Evolutionary conservation across 768 basidiomycete genomes (phyloP).

Genomic region (Hygrocybe punicea): DNA sequence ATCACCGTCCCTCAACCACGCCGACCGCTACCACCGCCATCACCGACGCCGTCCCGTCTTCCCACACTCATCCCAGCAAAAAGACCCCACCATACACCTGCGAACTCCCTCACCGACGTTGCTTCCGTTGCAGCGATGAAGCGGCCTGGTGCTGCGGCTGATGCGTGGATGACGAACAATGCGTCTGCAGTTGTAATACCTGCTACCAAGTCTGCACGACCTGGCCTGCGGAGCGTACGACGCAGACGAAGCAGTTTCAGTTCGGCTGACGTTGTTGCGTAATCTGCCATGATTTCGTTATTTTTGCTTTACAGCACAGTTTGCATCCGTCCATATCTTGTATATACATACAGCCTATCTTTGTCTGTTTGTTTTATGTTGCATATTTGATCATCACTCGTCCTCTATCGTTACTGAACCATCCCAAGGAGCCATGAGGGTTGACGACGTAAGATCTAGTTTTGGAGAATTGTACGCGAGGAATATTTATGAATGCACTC

Average conservation of each 20-base stretch:
- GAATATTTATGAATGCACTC: conserved; percentile 88
- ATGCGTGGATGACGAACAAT: conserved; percentile 78
- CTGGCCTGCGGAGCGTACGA: conserved; percentile 68
- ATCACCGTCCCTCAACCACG: conserved; percentile 28
- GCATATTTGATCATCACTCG: not conserved
- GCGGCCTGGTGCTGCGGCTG: conserved; percentile 33
- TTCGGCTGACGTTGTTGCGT: conserved; percentile 80
- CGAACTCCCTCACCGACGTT: conserved; percentile 50
- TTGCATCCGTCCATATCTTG: not conserved
- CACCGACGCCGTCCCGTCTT: conserved; percentile 69
- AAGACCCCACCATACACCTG: conserved; percentile 39
- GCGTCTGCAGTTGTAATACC: conserved; percentile 67
- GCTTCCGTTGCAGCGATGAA: conserved; percentile 45
- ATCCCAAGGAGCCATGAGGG: no score
- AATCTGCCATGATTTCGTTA: conserved; percentile 15
- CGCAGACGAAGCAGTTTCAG: conserved; percentile 86
- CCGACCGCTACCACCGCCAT: conserved; percentile 26
- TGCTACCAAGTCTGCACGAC: conserved; percentile 67
- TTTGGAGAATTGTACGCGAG: not conserved
- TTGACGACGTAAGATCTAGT: no score
- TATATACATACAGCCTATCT: not conserved
- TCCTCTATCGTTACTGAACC: no score
- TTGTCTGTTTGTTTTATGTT: not conserved
- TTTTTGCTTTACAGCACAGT: not conserved
- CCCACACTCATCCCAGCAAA: conserved; percentile 66